Base-by-base conservation (phyloP, 2,329 filamentous ascomycete species). In the Sporothrix globosa region DNA sequence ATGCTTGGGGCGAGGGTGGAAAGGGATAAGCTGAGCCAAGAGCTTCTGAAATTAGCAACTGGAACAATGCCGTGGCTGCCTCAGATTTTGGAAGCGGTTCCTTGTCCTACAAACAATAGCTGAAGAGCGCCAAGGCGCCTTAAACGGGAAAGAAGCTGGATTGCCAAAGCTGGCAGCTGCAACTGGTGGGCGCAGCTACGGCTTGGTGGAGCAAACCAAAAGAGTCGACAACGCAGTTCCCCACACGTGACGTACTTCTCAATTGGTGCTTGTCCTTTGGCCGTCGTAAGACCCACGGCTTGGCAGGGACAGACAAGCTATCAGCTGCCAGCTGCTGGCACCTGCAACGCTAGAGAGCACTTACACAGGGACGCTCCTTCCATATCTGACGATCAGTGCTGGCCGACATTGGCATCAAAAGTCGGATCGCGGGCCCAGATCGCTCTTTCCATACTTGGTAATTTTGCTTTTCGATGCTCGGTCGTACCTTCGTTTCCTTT, bases 321-420 rank as follows among this genome's bases (percentile, higher is more conserved):
- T 13, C 52, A 13, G 52, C 24, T 63, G 39, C 10, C 58, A 63
- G 58, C 58, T 63, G 58, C 52, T 67, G 27, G n/a, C 46, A 67
- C 48, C 19, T 46, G 58, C 41, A 44, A 11, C 13, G 39, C 58
- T n/a, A 41, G 21, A 24, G 21, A 48, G 60, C 19, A 53, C 63
- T 67, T 67, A 63, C 58, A 63, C 58, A 5, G 24, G 46, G 48
- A n/a, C 63, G 63, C 30, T 53, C 63, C 63, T 67, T 67, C 63
- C 67, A 13, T 58, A 17, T 46, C 21, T 27, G 58, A 19, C 58
- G 58, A 63, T 10, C 39, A 44, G 39, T 11, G 2, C 58, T 58
- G 13, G 21, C 21, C 39, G 21, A 17, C 58, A 27, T 63, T 39
- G 19, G 58, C 21, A 21, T 14, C 21, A 21, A 63, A 61, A 44